Evolutionary conservation across 371 early-diverging fungal genomes (phyloP).

Genomic region (Rhizopus sp.): DNA sequence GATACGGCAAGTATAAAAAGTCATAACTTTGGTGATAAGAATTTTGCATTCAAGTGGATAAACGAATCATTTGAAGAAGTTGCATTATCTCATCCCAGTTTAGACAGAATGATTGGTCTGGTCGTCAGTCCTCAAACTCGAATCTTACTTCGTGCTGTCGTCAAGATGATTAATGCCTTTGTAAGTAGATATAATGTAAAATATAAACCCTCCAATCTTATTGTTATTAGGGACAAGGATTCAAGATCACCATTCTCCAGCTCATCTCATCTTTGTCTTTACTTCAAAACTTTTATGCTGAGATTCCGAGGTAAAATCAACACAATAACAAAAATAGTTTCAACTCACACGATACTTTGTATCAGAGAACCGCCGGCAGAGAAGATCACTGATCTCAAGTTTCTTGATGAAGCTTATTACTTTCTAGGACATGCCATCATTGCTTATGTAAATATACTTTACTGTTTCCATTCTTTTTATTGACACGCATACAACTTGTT

Average conservation of each 20-base stretch:
- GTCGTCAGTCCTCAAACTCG: slow-evolving; percentile 55
- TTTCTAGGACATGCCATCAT: slow-evolving; percentile 52
- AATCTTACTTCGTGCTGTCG: slow-evolving; percentile 47
- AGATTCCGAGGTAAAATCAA: slow-evolving; percentile 49
- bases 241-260: slow-evolving; percentile 71
- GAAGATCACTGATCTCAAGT: slow-evolving; percentile 40
- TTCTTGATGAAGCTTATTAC: slow-evolving; percentile 47
- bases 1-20: slow-evolving; percentile 44
- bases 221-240: slow-evolving; percentile 64
- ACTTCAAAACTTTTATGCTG: slow-evolving; percentile 61
- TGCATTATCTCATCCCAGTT: slow-evolving; percentile 50
- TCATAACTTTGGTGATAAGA: slow-evolving; percentile 52
- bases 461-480: neutral
- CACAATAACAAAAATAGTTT: slow-evolving; percentile 35
- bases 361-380: slow-evolving; percentile 44
- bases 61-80: slow-evolving; percentile 55
- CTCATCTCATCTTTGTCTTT: slow-evolving; percentile 69
- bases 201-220: neutral
- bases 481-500: neutral
- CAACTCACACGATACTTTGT: neutral
- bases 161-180: slow-evolving; percentile 51
- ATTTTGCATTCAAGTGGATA: slow-evolving; percentile 52
- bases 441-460: slow-evolving; percentile 40
- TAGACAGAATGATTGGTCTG: slow-evolving; percentile 56
- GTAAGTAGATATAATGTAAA: slow-evolving; percentile 23